Base-by-base conservation (phyloP, 148 eudicot species). In the Fagopyrum tataricum region DNA sequence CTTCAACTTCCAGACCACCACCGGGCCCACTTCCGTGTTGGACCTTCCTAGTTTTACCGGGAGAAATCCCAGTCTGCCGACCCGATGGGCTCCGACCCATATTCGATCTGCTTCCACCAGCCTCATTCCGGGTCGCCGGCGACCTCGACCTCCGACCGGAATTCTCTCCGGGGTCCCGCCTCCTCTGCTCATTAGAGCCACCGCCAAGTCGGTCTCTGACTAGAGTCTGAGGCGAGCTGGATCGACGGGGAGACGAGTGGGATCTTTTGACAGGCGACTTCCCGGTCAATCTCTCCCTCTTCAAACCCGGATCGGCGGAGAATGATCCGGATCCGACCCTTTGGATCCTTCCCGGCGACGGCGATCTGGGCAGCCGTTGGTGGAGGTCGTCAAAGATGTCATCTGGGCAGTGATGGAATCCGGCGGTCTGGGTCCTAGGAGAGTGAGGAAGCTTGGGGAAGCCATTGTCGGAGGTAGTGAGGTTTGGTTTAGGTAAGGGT, bases 21-120 rank as follows among this genome's bases (percentile, higher is more conserved):
- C 23, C 23, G 47, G 66, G 40, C 66, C 66, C 66, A 59, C 5
- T 10, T 15, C 66, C 66, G 17, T 12, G 21, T 44, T 67, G 71
- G 47, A 67, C 71, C 71, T 37, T 67, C 73, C 82, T 76, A 0
- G 78, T 85, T 82, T 89, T 88, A 47, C 88, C 87, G 76, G 96
- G 91, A 0, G 96, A 87, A 46, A 79, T 83, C 53, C 90, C 96
- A 6, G 76, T 77, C 66, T 62, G 83, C 70, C 86, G 80, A 2
- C 52, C 83, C 18, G 90, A 87, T 26, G 79, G 84, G 74, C 83
- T 81, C 70, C 90, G 68, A 2, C 85, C 83, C 78, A 87, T 64
- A 47, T 80, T 81, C 7, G 59, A 20, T 70, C 69, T 70, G 42
- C 61, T 17, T 8, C 59, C 74, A 9, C 43, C 61, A 15, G 55